Conservation (phyloP, 257 asterid genomes). For the Solanum ossicruentum region DNA sequence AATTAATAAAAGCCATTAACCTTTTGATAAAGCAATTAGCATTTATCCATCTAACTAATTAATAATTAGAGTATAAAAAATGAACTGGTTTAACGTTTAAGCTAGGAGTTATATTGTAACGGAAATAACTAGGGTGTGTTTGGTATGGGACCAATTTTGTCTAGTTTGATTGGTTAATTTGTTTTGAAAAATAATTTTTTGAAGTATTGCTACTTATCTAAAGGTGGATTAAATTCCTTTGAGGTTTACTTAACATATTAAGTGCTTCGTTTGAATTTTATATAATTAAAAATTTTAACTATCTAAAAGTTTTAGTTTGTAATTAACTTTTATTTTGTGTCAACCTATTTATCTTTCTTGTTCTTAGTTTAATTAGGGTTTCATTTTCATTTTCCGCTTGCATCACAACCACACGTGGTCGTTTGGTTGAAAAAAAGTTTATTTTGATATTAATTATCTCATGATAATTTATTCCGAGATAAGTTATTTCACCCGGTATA, state of each 20-base stretch:
- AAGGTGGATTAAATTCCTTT: too few species aligned
- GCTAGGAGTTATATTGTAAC: too few species aligned
- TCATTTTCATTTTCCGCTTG: neutral
- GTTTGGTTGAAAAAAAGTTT: neutral
- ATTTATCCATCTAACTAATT: neutral
- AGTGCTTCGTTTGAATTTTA: neutral
- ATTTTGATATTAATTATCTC: too few species aligned
- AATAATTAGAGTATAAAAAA: neutral
- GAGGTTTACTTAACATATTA: neutral
- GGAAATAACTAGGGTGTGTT: too few species aligned
- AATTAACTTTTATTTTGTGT: too few species aligned
- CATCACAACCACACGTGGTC: neutral
- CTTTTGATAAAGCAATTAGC: neutral
- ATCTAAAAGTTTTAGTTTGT: too few species aligned
- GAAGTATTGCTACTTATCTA: neutral
- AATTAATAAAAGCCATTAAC: neutral
- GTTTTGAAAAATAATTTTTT: neutral
- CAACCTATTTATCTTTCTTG: neutral
- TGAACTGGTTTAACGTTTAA: too few species aligned
- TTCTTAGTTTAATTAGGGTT: neutral
- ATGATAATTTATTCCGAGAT: too few species aligned
- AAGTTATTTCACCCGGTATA: too few species aligned
- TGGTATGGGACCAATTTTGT: too few species aligned
- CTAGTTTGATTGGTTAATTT: neutral
- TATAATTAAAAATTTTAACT: too few species aligned